phyloP scores from a whole-genome alignment of 495 filamentous ascomycete genomes.

The Staphylotrichum longicolle region DNA sequence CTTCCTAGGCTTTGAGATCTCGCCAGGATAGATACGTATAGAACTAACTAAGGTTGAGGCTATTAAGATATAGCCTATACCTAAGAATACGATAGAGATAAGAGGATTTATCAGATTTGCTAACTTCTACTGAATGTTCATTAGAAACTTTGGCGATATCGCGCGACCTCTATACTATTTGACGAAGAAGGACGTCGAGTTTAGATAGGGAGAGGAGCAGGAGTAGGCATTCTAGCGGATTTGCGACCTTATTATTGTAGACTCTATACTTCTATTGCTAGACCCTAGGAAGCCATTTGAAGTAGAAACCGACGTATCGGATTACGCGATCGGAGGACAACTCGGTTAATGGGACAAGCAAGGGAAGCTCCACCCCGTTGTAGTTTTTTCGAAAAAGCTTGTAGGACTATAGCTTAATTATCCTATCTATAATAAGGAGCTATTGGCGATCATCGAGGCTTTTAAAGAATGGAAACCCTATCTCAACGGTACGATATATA shows the following conservation, averaged over 20 bases:
- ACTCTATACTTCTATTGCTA: too few relatives aligned
- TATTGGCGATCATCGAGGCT: neutral
- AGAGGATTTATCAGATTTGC: conserved; percentile 6
- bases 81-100: neutral
- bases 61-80: neutral
- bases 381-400: neutral
- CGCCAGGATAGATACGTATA: neutral
- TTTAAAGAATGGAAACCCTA: too few relatives aligned
- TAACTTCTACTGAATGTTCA: conserved; percentile 9
- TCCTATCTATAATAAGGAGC: neutral
- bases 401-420: neutral
- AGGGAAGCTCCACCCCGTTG: neutral
- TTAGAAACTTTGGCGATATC: conserved; percentile 7
- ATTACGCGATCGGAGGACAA: neutral
- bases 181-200: neutral
- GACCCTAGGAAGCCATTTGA: neutral
- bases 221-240: neutral
- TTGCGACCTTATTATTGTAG: neutral
- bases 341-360: neutral
- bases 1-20: conserved; percentile 2
- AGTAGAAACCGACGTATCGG: neutral
- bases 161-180: conserved; percentile 2
- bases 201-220: neutral
- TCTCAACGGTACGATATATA: too few relatives aligned
- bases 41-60: neutral